These are phyloP conservation scores for Setaria italica DNA, from an alignment of 202 grass and related monocot species.

Conservation along the genomic window DNA sequence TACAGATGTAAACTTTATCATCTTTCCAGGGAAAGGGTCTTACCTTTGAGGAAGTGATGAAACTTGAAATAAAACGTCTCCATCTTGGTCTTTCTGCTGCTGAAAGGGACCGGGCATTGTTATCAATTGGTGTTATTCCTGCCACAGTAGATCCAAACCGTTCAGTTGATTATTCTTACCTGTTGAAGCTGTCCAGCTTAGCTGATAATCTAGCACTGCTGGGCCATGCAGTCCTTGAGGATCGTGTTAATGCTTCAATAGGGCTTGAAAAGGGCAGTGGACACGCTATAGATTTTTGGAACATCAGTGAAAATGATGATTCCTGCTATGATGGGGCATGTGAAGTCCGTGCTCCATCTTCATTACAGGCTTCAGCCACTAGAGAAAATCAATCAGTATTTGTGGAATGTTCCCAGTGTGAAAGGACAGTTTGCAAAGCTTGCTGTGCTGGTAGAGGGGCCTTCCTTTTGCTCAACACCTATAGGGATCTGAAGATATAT, in stretches of 20 bases:
- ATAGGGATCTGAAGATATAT: conserved; percentile 86
- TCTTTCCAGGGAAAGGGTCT: conserved; percentile 73
- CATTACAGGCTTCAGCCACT: conserved; percentile 51
- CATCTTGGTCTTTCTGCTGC: conserved; percentile 82
- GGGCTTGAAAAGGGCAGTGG: conserved; percentile 65
- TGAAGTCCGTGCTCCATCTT: conserved; percentile 67
- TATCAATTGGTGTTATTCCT: conserved; percentile 94
- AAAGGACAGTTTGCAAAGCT: conserved; percentile 77
- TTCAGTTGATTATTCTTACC: conserved; percentile 77
- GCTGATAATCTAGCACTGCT: conserved; percentile 87
- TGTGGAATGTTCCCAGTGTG: conserved; percentile 79
- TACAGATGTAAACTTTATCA: conserved; percentile 47
- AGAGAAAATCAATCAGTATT: conserved; percentile 55
- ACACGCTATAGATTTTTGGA: conserved; percentile 85
- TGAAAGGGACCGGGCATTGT: conserved; percentile 82
- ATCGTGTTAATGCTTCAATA: conserved; percentile 80
- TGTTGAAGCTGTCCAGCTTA: conserved; percentile 74
- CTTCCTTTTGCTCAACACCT: conserved; percentile 82
- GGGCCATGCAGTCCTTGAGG: conserved; percentile 86
- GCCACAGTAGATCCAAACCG: conserved; percentile 89
- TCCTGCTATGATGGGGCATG: conserved; percentile 70
- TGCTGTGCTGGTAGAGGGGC: conserved; percentile 98
- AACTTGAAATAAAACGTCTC: conserved; percentile 94
- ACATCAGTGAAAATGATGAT: conserved; percentile 83
- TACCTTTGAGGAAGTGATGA: conserved; percentile 84